phyloP scores from a whole-genome alignment of 2,329 filamentous ascomycete genomes.

The Calonectria pseudoreteaudii region DNA sequence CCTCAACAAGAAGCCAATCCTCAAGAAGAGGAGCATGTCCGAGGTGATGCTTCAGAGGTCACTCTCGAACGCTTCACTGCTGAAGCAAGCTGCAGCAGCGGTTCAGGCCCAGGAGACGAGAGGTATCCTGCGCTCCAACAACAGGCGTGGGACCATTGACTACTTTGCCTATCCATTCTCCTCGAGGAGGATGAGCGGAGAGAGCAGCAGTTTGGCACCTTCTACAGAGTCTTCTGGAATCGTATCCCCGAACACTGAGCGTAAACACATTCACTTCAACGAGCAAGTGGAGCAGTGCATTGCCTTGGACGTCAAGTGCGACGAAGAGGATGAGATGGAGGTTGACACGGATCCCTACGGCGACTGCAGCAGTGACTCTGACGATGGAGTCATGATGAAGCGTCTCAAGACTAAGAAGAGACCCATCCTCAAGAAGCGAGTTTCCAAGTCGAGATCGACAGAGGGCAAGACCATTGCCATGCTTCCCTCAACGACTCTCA shows the following conservation, averaged over 20 bases:
- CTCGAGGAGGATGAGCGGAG: conserved; percentile 70
- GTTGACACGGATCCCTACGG: conserved; percentile 69
- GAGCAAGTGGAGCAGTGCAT: conserved; percentile 97
- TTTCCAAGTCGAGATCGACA: conserved; percentile 56
- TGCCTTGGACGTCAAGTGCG: conserved; percentile 87
- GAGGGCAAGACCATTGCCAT: conserved; percentile 91
- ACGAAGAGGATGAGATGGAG: conserved; percentile 79
- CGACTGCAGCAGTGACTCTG: conserved; percentile 73
- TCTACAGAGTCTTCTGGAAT: conserved; percentile 79
- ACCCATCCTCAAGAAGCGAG: conserved; percentile 55
- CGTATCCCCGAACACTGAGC: conserved; percentile 71
- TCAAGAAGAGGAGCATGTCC: conserved; percentile 97
- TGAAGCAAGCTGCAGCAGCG: conserved; percentile 89
- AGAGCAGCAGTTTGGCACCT: conserved; percentile 71
- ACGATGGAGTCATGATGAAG: conserved; percentile 89
- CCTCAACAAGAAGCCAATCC: conserved; percentile 82
- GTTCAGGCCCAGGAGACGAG: conserved; percentile 83
- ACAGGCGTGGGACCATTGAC: conserved; percentile 76
- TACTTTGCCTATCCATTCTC: conserved; percentile 74
- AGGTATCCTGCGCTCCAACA: conserved; percentile 62
- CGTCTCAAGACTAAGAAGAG: conserved; percentile 68
- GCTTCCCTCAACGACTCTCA: conserved; percentile 87
- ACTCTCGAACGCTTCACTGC: conserved; percentile 85
- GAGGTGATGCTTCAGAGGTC: conserved; percentile 94
- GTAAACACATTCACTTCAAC: conserved; percentile 95